Base-by-base conservation (phyloP, 495 filamentous ascomycete species). In the Neurospora sp. region DNA sequence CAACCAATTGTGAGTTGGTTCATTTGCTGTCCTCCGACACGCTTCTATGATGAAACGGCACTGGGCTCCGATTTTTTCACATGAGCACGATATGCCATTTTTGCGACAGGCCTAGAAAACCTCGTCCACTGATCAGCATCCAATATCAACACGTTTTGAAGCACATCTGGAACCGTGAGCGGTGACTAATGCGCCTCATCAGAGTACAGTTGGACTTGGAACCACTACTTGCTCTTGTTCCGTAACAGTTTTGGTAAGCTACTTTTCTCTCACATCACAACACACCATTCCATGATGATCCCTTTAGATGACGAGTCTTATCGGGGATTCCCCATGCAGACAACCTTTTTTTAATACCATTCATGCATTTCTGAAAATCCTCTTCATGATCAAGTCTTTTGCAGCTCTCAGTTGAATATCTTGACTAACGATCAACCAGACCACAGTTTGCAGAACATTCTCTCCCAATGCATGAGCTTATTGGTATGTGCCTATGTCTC, bases 21-120 rank as follows among this genome's bases (percentile, higher is more conserved):
- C 31, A 69, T 72, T 42, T 70, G 73, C 74, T 20, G 71, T 72
- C 69, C 37, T 10, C 69, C 76, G 39, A 74, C 38, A 54, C 71
- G 75, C 73, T 79, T 79, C 66, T 78, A 92, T 93, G 95, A 99
- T 98, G 94, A 97, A 93, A 87, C 88, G 94, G 95, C 96, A 99
- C 96, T 99, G 96, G 96, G 96, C 96, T 97, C 94, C 93, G 95
- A 98, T 86, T 80, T 82, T 78, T 78, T 81, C 74, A 83, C 81
- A 86, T 94, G 92, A 94, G 85, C 83, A 90, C 54, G 93, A 97
- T 84, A 96, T 85, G 93, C 93, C 94, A 88, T 87, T 89, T 78
- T 93, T 93, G 93, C 81, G 94, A 93, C 93, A 97, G 94, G 95
- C 96, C 93, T 98, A 97, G 95, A 97, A 99, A 99, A 97, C 96